Base-by-base conservation (phyloP, 176 grass and related monocot species). In the Guadua angustifolia region DNA sequence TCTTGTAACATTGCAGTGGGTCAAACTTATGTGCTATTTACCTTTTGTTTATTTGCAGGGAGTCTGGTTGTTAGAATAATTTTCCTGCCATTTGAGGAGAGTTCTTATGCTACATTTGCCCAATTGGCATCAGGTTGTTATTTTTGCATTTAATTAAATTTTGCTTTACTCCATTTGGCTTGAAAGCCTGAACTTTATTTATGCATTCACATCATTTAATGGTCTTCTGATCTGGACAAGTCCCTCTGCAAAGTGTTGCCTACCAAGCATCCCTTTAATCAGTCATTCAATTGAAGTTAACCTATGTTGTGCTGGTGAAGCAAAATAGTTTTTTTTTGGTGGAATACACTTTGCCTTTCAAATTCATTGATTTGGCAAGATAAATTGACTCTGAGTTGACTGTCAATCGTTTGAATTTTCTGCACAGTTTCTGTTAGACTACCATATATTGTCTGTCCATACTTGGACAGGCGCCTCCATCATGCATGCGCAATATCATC, bases 11-110 rank as follows among this genome's bases (percentile, higher is more conserved):
- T 86, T 85, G 36, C 10, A 61, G 25, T 29, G n/a, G 33, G 59
- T 80, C 69, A 8, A 69, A 79, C 15, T 46, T 62, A 60, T 82
- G 49, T 84, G 4, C 49, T 65, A 50, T 71, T 79, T 35, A 61
- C 78, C 45, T 29, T 73, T 60, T 81, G 32, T 65, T 76, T 79
- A 49, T 77, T 82, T 93, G 19, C 84, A 95, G 93, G 96, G 77
- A 99, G 96, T 94, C 71, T 99, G 77, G 96, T 95, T 84, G 96
- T 99, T 70, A 92, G 96, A 90, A 88, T 99, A 90, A 46, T 99
- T 80, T 99, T 99, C 94, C 86, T 99, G 62, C 96, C 96, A 66
- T 99, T 99, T 84, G 96, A 99, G 83, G 96, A 99, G 89, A 99
- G 96, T 84, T 95, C 96, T 61, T 99, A 92, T 89, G 87, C 91